These are phyloP conservation scores for Tetrahymena malaccensis DNA, from an alignment of 73 alveolate genomes.

Conservation along the genomic window DNA sequence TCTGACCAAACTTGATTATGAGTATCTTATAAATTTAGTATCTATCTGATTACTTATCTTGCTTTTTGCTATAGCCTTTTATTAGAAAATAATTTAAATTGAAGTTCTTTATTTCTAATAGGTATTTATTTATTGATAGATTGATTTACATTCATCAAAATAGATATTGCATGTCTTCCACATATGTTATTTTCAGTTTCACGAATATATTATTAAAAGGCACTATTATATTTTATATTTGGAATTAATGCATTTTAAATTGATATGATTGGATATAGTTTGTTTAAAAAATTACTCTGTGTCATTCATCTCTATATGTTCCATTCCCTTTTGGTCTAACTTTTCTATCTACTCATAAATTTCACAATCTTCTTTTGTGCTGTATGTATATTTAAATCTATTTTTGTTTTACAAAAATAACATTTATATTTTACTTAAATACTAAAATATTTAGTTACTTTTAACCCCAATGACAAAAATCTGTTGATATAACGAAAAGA, in stretches of 20 bases:
- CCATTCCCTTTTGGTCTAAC: slow-evolving; percentile 40
- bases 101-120: background rate
- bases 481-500: slow-evolving; percentile 28
- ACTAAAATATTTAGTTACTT: background rate
- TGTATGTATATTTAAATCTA: slow-evolving; percentile 20
- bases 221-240: background rate
- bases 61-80: background rate
- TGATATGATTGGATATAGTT: background rate
- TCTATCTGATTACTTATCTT: slow-evolving; percentile 16
- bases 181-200: slow-evolving; percentile 35
- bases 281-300: background rate
- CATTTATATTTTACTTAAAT: background rate
- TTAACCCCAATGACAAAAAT: slow-evolving; percentile 44
- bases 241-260: too few relatives aligned
- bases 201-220: slow-evolving; percentile 13
- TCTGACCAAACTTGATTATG: slow-evolving; percentile 31
- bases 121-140: background rate
- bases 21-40: slow-evolving; percentile 36
- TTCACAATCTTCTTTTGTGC: slow-evolving; percentile 20
- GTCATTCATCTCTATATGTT: slow-evolving; percentile 35
- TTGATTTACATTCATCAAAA: slow-evolving; percentile 20
- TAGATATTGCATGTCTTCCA: slow-evolving; percentile 27
- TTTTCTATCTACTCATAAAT: slow-evolving; percentile 34
- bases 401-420: background rate
- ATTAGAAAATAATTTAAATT: background rate